Evolutionary conservation across 2,329 filamentous ascomycete genomes (phyloP), one percentile per base, ranked within the genome.

Genomic region (Ceratocystis harringtonii): DNA sequence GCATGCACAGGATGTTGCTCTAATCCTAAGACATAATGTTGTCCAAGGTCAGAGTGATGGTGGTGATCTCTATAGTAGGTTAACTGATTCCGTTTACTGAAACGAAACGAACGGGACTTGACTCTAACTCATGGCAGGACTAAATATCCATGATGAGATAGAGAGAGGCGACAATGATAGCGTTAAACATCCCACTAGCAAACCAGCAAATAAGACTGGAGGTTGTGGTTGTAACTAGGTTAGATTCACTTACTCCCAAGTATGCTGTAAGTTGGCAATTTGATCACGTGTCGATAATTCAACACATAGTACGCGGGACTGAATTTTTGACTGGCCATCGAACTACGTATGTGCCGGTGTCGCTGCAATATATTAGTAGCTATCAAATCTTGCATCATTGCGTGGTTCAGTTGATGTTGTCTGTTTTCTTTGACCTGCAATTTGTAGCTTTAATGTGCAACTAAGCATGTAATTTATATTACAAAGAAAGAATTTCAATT

Each of bases 161-260:
- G 92, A 99, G 75, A 81, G 90, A 69, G 91, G 94, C 64, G 89
- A 97, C 76, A 99, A 99, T 73, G 91, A 96, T 70, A 89, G 87
- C 43, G 84, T 96, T 71, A 95, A 92, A 17, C 63, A 50, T 28
- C 41, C 67, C n/a, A 64, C 58, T 6, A 50, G 48, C 28, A 66
- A 57, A 17, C 17, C 19, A 15, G 41, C 55, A 5, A 61, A 36
- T 36, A 50, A 57, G 10, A 61, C 63, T n/a, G 64, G 63, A 30
- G 58, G 64, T n/a, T 68, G 68, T 50, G 60, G 68, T 28, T 67
- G 62, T 30, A 68, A 65, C 62, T 67, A 32, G 66, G 17, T 3
- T 25, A 58, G 52, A 57, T 15, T 25, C 50, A 55, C 5, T 15
- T 19, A 55, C 25, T 28, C 6, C 10, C 19, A 22, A 28, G 36